These are phyloP conservation scores for Filobasidium floriforme DNA, from an alignment of 768 basidiomycete genomes.

Conservation along the genomic window DNA sequence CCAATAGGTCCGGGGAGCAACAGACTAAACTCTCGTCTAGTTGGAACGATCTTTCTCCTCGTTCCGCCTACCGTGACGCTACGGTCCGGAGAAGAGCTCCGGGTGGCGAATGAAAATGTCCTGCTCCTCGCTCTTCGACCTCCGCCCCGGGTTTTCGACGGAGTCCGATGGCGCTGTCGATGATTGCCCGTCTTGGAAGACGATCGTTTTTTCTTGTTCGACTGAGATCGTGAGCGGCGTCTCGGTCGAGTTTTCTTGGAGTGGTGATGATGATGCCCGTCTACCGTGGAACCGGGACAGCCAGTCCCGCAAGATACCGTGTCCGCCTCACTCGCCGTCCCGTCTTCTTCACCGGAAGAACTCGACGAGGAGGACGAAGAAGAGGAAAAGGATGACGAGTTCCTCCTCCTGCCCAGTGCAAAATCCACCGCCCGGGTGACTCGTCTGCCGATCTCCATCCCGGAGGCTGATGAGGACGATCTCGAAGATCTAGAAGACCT, in stretches of 20 bases:
- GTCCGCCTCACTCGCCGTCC: conserved; percentile 8
- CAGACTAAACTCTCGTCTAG: conserved; percentile 36
- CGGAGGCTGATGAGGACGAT: conserved; percentile 29
- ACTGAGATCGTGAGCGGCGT: neutral
- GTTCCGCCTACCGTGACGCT: conserved; percentile 22
- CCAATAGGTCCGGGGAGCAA: conserved; percentile 30
- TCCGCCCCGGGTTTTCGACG: neutral
- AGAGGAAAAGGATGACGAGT: conserved; percentile 20
- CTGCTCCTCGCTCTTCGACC: conserved; percentile 2
- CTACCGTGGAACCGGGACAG: conserved; percentile 22
- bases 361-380: conserved; percentile 19
- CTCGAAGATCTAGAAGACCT: neutral
- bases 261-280: conserved; percentile 26
- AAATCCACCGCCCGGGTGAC: conserved; percentile 32
- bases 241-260: neutral
- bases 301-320: conserved; percentile 17
- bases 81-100: conserved; percentile 1
- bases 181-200: neutral
- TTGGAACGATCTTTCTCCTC: conserved; percentile 1
- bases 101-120: conserved; percentile 12
- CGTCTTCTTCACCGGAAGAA: conserved; percentile 11
- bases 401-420: conserved; percentile 28
- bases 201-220: neutral
- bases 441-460: conserved; percentile 35
- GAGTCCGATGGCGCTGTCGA: neutral